A percentile compares a stretch with the other conserved stretches of the same genome.
Conservation (phyloP, 1,284 basidiomycete species). For the Ganoderma lucidum region DNA sequence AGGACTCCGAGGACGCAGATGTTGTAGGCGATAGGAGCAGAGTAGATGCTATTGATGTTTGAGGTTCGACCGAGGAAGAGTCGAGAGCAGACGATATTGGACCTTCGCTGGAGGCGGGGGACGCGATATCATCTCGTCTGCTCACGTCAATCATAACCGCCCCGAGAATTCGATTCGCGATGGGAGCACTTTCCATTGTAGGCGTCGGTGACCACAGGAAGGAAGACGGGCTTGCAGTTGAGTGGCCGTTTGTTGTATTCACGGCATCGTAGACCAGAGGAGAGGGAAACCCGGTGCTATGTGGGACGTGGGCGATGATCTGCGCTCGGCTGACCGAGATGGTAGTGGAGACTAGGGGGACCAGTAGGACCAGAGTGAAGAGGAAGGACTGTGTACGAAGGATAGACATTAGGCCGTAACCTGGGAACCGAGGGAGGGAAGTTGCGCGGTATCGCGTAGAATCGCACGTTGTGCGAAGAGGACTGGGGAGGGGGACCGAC, state of each 20-base stretch:
- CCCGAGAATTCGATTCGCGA: not conserved
- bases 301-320: not conserved
- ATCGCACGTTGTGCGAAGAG: not conserved
- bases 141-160: not conserved
- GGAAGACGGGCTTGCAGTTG: not conserved
- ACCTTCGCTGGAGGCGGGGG: not conserved
- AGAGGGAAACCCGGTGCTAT: not conserved
- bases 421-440: not conserved
- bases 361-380: not conserved
- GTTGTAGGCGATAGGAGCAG: not conserved
- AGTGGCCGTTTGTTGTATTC: not conserved
- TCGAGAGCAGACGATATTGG: not conserved
- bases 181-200: not conserved
- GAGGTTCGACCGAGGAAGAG: not conserved
- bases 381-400: not conserved
- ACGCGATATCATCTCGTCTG: not conserved
- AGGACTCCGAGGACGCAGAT: not conserved
- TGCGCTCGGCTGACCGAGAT: not conserved
- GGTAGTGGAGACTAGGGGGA: not conserved
- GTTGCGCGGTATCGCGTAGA: not conserved
- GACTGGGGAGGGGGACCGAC: not conserved
- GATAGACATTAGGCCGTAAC: not conserved
- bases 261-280: conserved; percentile 7
- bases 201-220: not conserved
- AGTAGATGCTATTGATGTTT: not conserved